A percentile compares a stretch with the other conserved stretches of the same genome.
phyloP scores from a whole-genome alignment of 331 rosid species.

The Acacia concinna region DNA sequence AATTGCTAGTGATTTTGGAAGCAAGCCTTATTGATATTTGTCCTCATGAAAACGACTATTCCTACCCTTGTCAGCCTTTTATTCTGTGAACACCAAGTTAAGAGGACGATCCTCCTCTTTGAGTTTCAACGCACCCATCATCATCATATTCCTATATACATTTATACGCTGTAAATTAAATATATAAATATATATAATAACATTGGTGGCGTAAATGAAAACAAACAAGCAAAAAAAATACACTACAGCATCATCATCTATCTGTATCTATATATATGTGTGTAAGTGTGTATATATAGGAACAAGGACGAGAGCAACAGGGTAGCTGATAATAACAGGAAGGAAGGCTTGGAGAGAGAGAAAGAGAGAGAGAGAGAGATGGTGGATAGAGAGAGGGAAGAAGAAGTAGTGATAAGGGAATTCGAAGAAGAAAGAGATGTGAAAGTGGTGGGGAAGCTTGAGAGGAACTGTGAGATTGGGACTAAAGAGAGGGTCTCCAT shows the following conservation, averaged over 20 bases:
- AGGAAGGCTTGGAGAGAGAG: not conserved
- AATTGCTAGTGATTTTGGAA: constrained; percentile 22
- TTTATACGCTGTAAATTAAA: not conserved
- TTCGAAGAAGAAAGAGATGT: constrained; percentile 62
- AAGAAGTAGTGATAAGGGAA: constrained; percentile 59
- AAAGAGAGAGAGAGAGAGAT: constrained; percentile 29
- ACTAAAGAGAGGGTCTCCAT: constrained; percentile 67
- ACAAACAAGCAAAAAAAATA: not conserved
- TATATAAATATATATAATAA: not conserved
- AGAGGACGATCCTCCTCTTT: not conserved
- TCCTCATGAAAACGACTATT: constrained; percentile 26
- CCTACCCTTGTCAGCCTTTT: constrained; percentile 34
- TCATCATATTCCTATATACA: not conserved
- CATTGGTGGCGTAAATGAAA: no score
- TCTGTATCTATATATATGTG: no score
- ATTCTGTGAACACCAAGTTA: constrained; percentile 12
- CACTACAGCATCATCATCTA: not conserved
- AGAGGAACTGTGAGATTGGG: constrained; percentile 73
- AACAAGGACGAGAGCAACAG: constrained; percentile 12
- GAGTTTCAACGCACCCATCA: constrained; percentile 33
- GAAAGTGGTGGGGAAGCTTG: constrained; percentile 78
- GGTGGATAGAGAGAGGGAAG: constrained; percentile 53
- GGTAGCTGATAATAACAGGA: not conserved
- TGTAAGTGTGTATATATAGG: not conserved
- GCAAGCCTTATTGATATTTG: constrained; percentile 23